phyloP scores from a whole-genome alignment of 768 basidiomycete species.

The Kwoniella heveanensis region DNA sequence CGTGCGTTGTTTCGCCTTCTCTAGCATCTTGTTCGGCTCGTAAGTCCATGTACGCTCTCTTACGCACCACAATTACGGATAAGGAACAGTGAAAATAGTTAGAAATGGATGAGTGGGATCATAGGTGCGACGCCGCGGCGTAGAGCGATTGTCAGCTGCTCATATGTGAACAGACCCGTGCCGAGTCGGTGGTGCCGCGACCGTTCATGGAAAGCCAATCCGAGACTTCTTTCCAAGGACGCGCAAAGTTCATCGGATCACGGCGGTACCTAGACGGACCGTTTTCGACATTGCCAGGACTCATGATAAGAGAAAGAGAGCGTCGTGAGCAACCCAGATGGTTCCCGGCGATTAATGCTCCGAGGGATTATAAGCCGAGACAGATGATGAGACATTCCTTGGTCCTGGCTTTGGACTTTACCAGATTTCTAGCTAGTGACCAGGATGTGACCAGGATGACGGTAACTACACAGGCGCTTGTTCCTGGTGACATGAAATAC shows the following conservation, averaged over 20 bases:
- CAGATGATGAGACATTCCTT: background rate
- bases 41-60: background rate
- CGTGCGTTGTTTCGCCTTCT: background rate
- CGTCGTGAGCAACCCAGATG: background rate
- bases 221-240: no score
- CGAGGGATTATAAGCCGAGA: background rate
- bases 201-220: background rate
- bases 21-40: background rate
- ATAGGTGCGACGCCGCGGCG: no score
- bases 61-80: background rate
- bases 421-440: background rate
- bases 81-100: no score
- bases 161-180: background rate
- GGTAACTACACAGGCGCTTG: background rate
- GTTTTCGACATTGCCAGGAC: background rate
- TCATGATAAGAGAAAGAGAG: no score
- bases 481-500: background rate
- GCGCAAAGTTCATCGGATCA: no score
- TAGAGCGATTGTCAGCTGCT: no score
- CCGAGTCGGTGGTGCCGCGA: background rate
- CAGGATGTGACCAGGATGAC: background rate
- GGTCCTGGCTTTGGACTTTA: background rate
- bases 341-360: background rate
- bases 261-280: background rate
- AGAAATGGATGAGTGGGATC: background rate